A percentile compares a stretch with the other conserved stretches of the same genome.
Evolutionary conservation across 257 asterid species (phyloP).

Genomic region (Nicotiana knightiana): DNA sequence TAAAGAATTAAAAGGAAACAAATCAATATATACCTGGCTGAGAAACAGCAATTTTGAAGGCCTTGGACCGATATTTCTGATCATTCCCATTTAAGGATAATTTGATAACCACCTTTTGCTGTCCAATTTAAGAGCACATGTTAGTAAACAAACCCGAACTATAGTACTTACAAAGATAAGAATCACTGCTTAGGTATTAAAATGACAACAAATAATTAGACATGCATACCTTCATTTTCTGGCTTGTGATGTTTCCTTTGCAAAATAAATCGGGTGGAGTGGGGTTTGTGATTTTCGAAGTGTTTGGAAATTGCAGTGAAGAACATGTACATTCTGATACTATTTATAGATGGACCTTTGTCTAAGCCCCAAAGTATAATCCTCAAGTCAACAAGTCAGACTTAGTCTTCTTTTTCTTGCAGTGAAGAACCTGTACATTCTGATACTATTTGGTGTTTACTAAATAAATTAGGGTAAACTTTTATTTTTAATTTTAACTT

Average conservation of each 20-base stretch:
- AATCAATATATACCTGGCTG: neutral
- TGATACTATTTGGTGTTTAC: too few relatives aligned
- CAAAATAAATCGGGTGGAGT: too few relatives aligned
- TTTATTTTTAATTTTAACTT: too few relatives aligned
- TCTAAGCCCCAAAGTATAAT: too few relatives aligned
- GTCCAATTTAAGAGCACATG: neutral
- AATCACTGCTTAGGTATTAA: neutral
- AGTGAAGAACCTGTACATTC: too few relatives aligned
- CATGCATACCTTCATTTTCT: neutral
- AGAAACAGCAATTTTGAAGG: constrained; percentile 8
- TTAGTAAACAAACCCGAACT: neutral
- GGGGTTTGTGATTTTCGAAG: neutral
- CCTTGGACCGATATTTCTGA: neutral
- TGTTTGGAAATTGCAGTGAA: neutral
- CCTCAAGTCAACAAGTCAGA: neutral
- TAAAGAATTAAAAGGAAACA: neutral
- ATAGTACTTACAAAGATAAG: neutral
- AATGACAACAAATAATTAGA: too few relatives aligned
- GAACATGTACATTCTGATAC: neutral
- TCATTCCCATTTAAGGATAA: neutral
- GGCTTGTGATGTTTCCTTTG: neutral
- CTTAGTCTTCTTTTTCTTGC: too few relatives aligned
- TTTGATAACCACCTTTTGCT: constrained; percentile 7
- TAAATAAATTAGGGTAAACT: too few relatives aligned
- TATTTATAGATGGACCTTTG: neutral